Percentiles rank a stretch among this genome's conserved stretches.
Evolutionary conservation across 2,329 filamentous ascomycete species (phyloP).

Genomic region (Ophiosphaerella narmari): DNA sequence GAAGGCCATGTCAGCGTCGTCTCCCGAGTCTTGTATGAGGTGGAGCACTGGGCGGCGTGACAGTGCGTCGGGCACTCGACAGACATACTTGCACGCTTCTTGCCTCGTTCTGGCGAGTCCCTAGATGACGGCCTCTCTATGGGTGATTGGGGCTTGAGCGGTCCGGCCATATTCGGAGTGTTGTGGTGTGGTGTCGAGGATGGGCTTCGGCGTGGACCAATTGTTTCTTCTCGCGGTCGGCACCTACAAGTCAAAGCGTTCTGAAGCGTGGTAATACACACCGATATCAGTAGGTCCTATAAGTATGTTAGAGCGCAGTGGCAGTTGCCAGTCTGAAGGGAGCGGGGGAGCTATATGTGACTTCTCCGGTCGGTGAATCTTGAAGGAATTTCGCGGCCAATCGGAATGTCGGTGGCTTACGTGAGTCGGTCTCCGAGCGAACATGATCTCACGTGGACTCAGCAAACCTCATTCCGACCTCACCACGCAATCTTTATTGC

Average conservation of each 20-base stretch:
- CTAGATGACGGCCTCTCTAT: conserved; percentile 29
- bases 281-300: background rate
- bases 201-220: background rate
- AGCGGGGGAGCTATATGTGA: background rate
- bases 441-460: background rate
- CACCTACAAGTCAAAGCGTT: background rate
- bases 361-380: conserved; percentile 2
- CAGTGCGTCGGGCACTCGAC: conserved; percentile 18
- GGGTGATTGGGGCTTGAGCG: conserved; percentile 23
- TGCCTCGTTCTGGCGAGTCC: conserved; percentile 42
- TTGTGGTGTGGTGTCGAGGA: background rate
- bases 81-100: conserved; percentile 46
- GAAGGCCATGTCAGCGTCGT: conserved; percentile 29
- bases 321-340: no score
- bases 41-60: conserved; percentile 5
- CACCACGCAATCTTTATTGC: no score
- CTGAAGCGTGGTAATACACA: background rate
- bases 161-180: conserved; percentile 21
- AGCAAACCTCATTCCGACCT: no score
- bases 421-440: background rate
- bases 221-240: background rate
- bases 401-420: background rate
- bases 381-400: conserved; percentile 5
- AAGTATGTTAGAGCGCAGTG: background rate
- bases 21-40: conserved; percentile 9